phyloP scores from a whole-genome alignment of 2,329 filamentous ascomycete species.

The Emmonsia crescens region DNA sequence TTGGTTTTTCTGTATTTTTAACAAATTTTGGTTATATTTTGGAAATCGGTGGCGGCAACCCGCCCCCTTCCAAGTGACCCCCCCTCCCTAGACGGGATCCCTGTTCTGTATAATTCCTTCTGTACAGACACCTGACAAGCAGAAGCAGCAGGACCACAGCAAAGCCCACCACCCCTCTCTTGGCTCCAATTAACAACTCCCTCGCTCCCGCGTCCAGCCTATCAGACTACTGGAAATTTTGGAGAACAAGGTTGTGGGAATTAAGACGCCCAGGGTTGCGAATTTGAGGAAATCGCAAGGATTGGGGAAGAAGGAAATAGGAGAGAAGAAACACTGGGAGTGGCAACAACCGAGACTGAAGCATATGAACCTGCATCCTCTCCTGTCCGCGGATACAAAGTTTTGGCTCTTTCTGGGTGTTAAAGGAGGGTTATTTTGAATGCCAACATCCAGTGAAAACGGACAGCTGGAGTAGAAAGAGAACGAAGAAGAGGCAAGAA shows the following conservation, averaged over 20 bases:
- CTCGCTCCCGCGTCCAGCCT: not conserved
- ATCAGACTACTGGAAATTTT: not conserved
- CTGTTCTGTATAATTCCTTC: not conserved
- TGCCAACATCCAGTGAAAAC: not conserved
- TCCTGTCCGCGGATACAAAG: not conserved
- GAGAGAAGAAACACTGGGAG: not conserved
- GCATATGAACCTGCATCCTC: not conserved
- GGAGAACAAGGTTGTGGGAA: conserved; percentile 2
- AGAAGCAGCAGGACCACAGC: not conserved
- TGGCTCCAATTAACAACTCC: not conserved
- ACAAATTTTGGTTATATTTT: not conserved
- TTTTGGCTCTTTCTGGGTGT: not conserved
- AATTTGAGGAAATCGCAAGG: conserved; percentile 4
- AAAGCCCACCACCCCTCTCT: not conserved
- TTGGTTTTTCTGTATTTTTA: not conserved
- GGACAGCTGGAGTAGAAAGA: not conserved
- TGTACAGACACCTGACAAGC: not conserved
- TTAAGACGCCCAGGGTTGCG: not conserved
- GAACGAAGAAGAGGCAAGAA: not conserved
- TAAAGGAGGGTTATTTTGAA: not conserved
- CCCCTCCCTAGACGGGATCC: not conserved
- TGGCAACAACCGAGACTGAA: not conserved
- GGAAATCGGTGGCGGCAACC: not conserved
- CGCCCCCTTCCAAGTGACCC: not conserved
- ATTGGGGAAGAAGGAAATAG: not conserved